Percentiles rank a stretch among this genome's conserved stretches.
Evolutionary conservation across 805 yeast species (phyloP).

Genomic region (Ogataea zsoltii): DNA sequence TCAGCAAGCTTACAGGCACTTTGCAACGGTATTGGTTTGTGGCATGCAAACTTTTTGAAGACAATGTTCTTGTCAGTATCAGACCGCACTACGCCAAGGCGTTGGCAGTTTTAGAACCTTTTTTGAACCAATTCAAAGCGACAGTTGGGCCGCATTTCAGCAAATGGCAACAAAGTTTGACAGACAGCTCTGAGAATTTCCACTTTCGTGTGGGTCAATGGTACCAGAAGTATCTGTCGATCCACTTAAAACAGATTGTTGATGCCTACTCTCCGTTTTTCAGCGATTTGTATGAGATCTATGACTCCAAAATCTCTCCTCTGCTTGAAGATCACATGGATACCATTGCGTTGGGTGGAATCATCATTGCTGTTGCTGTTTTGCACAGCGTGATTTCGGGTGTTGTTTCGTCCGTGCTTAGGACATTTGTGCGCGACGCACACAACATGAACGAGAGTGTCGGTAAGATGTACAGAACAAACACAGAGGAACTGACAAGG

Average conservation of each 20-base stretch:
- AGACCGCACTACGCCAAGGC: neutral
- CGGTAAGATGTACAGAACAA: constrained; percentile 25
- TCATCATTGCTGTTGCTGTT: constrained; percentile 14
- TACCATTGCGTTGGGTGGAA: constrained; percentile 14
- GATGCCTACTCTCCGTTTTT: constrained; percentile 19
- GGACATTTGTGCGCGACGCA: constrained; percentile 25
- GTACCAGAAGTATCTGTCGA: constrained; percentile 13
- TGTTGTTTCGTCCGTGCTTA: constrained; percentile 14
- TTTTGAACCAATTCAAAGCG: neutral
- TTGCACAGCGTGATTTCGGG: constrained; percentile 17
- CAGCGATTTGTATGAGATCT: constrained; percentile 17
- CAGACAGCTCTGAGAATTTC: constrained; percentile 4
- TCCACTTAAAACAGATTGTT: constrained; percentile 13
- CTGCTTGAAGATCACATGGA: constrained; percentile 17
- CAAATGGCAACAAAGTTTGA: neutral
- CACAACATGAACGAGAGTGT: constrained; percentile 27
- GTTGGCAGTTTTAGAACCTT: neutral
- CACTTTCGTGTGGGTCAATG: constrained; percentile 6
- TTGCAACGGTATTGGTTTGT: neutral
- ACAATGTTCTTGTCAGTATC: neutral
- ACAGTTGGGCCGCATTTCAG: constrained; percentile 6
- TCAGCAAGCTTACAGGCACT: neutral
- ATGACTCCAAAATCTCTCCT: constrained; percentile 13
- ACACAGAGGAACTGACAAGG: constrained; percentile 12
- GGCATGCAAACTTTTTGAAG: neutral